Conservation (phyloP, 768 basidiomycete species). For the Xerocomus spinulosus region DNA sequence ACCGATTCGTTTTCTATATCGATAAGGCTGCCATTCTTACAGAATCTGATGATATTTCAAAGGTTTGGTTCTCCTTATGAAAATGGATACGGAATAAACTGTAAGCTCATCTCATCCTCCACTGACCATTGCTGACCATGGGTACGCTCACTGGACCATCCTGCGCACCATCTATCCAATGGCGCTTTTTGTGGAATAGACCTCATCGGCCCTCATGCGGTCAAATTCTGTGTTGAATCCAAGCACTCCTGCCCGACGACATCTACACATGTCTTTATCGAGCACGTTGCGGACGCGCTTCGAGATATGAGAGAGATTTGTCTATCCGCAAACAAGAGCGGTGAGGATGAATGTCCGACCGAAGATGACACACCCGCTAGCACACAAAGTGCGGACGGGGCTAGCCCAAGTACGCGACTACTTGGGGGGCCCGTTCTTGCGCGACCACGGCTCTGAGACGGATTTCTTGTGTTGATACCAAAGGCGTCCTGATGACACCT, state of each 20-base stretch:
- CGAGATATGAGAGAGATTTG: constrained; percentile 65
- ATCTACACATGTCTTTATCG: constrained; percentile 65
- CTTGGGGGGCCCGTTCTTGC: constrained; percentile 7
- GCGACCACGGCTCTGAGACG: constrained; percentile 15
- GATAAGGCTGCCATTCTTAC: too few relatives aligned
- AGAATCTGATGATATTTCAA: too few relatives aligned
- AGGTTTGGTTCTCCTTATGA: constrained; percentile 77
- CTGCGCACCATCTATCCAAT: neutral
- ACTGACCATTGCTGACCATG: neutral
- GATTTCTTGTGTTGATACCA: too few relatives aligned
- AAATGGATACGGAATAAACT: constrained; percentile 93
- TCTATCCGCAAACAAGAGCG: constrained; percentile 6
- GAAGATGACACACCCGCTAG: neutral
- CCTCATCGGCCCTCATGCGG: constrained; percentile 66
- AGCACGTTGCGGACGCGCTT: constrained; percentile 56
- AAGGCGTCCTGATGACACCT: too few relatives aligned
- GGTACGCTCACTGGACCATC: neutral
- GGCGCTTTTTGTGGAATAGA: constrained; percentile 43
- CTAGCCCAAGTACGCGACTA: neutral
- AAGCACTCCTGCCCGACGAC: constrained; percentile 69
- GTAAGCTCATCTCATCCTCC: constrained; percentile 39
- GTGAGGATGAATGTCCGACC: constrained; percentile 4
- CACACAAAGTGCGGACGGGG: too few relatives aligned
- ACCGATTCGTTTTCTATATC: too few relatives aligned
- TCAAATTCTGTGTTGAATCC: constrained; percentile 94